Conservation (phyloP, 139 green algal genomes). For the Protoeuglena noctilucae region DNA sequence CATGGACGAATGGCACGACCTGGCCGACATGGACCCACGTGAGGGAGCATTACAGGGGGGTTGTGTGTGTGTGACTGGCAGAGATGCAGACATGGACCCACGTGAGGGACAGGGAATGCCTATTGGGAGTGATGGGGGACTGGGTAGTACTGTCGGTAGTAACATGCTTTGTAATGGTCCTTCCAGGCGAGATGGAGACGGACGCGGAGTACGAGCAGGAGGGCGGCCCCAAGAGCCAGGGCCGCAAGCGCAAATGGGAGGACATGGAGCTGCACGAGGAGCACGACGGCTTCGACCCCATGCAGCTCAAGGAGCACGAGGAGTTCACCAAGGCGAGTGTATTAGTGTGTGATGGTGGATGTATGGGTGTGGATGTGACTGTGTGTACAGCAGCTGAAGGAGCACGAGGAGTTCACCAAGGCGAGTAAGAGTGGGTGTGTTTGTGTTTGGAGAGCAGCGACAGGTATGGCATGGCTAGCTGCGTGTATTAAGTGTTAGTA, state of each 20-base stretch:
- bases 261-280: slow-evolving; percentile 42
- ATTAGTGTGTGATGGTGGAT: neutral
- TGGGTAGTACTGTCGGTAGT: too few relatives aligned
- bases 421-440: slow-evolving; percentile 14
- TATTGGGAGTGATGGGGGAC: too few relatives aligned
- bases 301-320: slow-evolving; percentile 79
- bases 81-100: too few relatives aligned
- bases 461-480: too few relatives aligned
- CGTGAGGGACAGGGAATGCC: too few relatives aligned
- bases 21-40: slow-evolving; percentile 61
- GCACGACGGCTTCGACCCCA: slow-evolving; percentile 84
- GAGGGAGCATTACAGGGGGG: too few relatives aligned
- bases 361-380: too few relatives aligned
- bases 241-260: slow-evolving; percentile 40
- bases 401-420: slow-evolving; percentile 99
- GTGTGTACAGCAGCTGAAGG: slow-evolving; percentile 47
- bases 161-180: too few relatives aligned
- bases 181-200: slow-evolving; percentile 17
- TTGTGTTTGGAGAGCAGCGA: too few relatives aligned
- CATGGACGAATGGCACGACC: slow-evolving; percentile 86
- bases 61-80: too few relatives aligned
- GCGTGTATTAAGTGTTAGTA: too few relatives aligned
- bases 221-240: slow-evolving; percentile 11
- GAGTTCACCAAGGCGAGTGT: slow-evolving; percentile 89
- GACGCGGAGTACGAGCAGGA: slow-evolving; percentile 8